Conservation (phyloP, 106 monocot genomes). For the Phalaenopsis aphrodite region DNA sequence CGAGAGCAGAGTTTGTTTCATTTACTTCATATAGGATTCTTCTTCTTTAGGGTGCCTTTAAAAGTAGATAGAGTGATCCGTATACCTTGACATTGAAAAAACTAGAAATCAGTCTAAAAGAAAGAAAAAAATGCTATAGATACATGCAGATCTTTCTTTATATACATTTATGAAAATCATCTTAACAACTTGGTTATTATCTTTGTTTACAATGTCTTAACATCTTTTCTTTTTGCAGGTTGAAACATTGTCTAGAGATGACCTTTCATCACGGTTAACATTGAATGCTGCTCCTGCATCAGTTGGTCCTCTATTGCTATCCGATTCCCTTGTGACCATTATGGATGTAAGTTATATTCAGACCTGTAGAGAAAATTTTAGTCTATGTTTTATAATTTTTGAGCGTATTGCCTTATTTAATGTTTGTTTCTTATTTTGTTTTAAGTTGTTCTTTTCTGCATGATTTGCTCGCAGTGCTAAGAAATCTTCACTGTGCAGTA, state of each 20-base stretch:
- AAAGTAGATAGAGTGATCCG: neutral
- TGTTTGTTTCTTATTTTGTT: neutral
- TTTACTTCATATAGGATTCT: neutral
- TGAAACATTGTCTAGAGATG: slow-evolving; percentile 79
- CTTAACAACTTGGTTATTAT: neutral
- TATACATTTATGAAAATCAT: neutral
- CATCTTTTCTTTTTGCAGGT: slow-evolving; percentile 42
- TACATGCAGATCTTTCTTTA: neutral
- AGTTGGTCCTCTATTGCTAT: slow-evolving; percentile 70
- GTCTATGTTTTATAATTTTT: neutral
- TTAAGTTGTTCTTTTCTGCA: neutral
- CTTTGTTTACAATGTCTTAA: neutral
- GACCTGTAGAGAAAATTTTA: neutral
- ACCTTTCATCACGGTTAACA: slow-evolving; percentile 76
- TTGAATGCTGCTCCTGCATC: slow-evolving; percentile 60
- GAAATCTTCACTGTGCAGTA: neutral
- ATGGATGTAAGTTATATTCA: slow-evolving; percentile 77
- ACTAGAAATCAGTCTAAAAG: neutral
- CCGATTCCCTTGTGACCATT: slow-evolving; percentile 86
- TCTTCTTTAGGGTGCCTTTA: neutral
- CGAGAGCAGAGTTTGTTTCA: neutral
- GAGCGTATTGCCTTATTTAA: neutral
- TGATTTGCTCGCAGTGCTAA: neutral
- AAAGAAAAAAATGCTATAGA: neutral
- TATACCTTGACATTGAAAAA: neutral